Conservation (phyloP, 352 stramenopile species). For the Phytophthora aleatoria region DNA sequence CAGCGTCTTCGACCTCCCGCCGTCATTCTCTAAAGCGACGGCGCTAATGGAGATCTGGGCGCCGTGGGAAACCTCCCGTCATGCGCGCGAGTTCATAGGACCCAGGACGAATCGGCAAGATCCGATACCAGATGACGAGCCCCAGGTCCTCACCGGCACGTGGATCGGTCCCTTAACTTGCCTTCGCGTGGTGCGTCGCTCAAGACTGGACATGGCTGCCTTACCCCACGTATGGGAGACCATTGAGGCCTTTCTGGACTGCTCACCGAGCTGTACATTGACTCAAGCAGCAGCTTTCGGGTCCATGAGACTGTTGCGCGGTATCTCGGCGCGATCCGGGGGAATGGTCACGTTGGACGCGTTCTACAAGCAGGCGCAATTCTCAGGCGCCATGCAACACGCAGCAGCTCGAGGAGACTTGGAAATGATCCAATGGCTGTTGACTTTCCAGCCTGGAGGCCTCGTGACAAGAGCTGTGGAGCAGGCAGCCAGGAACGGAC, state of each 20-base stretch:
- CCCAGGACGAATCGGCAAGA: background rate
- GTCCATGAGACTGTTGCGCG: conserved; percentile 26
- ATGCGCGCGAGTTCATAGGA: conserved; percentile 13
- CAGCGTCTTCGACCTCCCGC: background rate
- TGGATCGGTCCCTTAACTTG: conserved; percentile 28
- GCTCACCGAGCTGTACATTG: conserved; percentile 30
- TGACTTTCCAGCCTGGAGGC: conserved; percentile 33
- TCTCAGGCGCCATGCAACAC: conserved; percentile 27
- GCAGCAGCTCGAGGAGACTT: conserved; percentile 29
- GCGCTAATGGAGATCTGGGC: conserved; percentile 33
- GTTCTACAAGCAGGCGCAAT: conserved; percentile 38
- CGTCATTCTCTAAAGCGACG: background rate
- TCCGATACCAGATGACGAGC: background rate
- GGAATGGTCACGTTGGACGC: conserved; percentile 19
- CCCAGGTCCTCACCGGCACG: background rate
- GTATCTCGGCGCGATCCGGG: conserved; percentile 22
- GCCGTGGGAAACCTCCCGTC: conserved; percentile 26
- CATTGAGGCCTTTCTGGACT: conserved; percentile 32
- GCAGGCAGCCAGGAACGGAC: conserved; percentile 24
- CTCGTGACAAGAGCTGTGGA: conserved; percentile 36
- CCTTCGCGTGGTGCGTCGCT: conserved; percentile 27
- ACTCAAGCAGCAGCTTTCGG: conserved; percentile 28
- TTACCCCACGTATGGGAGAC: conserved; percentile 31
- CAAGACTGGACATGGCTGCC: conserved; percentile 19
- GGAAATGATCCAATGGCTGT: conserved; percentile 29